Evolutionary conservation across 257 asterid genomes (phyloP).

Genomic region (Nicotiana tomentosiformis): DNA sequence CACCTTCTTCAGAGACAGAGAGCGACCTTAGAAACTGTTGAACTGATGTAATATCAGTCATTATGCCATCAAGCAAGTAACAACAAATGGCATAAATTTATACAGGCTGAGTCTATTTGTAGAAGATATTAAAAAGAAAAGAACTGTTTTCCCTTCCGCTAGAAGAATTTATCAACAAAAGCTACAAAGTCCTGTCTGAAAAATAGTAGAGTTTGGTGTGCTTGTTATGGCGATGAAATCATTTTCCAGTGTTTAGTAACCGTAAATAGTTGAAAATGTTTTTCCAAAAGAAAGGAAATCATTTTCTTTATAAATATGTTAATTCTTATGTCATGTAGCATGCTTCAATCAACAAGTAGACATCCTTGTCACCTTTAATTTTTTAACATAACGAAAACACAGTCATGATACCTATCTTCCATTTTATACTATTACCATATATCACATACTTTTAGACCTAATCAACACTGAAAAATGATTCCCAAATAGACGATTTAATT

Average conservation of each 20-base stretch:
- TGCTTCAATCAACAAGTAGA: conserved; percentile 1
- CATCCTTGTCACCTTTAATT: not conserved
- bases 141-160: not conserved
- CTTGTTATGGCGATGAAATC: not conserved
- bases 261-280: not conserved
- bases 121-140: not conserved
- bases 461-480: not conserved
- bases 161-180: not conserved
- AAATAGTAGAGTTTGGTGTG: not conserved
- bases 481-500: not conserved
- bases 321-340: not conserved
- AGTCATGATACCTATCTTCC: not conserved
- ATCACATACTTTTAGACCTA: not conserved
- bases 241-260: not conserved
- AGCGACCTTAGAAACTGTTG: conserved; percentile 72
- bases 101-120: not conserved
- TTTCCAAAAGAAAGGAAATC: not conserved
- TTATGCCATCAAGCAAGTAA: conserved; percentile 9
- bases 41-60: not conserved
- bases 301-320: not conserved
- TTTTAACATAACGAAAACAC: not conserved
- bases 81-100: conserved; percentile 17
- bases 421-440: not conserved
- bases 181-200: not conserved
- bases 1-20: conserved; percentile 57